phyloP scores from a whole-genome alignment of 2,329 filamentous ascomycete species.

The Colletotrichum agaves region DNA sequence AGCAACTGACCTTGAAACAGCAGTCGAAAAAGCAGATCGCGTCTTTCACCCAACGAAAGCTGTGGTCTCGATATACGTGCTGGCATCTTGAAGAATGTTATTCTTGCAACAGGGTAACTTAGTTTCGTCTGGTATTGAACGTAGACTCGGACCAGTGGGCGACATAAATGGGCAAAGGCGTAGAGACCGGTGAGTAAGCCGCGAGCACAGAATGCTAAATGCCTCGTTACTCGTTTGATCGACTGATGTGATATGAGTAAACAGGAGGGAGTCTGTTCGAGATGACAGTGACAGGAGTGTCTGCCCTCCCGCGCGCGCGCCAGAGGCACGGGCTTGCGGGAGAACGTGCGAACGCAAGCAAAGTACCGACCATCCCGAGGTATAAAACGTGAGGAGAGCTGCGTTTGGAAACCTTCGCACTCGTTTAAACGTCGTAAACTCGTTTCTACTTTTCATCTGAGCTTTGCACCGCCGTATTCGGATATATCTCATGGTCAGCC shows the following conservation, averaged over 20 bases:
- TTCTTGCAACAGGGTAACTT: too few relatives aligned
- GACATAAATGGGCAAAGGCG: slow-evolving; percentile 10
- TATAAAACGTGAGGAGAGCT: not conserved
- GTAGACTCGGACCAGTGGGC: not conserved
- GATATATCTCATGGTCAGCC: not conserved
- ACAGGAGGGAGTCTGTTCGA: not conserved
- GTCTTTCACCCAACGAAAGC: slow-evolving; percentile 39
- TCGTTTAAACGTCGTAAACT: slow-evolving; percentile 17
- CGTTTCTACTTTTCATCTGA: not conserved
- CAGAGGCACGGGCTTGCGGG: slow-evolving; percentile 18
- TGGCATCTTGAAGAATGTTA: slow-evolving; percentile 7
- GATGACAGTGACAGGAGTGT: slow-evolving; percentile 22
- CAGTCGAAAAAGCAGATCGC: slow-evolving; percentile 31
- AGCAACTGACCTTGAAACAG: slow-evolving; percentile 36
- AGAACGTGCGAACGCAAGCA: not conserved
- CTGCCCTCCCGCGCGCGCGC: not conserved
- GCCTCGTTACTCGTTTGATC: not conserved
- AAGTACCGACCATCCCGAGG: slow-evolving; percentile 20
- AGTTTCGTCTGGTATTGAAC: slow-evolving; percentile 29
- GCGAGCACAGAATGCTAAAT: not conserved
- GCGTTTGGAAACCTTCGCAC: slow-evolving; percentile 13
- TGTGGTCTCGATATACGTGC: slow-evolving; percentile 34
- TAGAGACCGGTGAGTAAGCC: not conserved
- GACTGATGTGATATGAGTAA: slow-evolving; percentile 1
- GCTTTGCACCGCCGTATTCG: not conserved